Evolutionary conservation across 441 rosid species (phyloP).

Genomic region (Erodium texanum): DNA sequence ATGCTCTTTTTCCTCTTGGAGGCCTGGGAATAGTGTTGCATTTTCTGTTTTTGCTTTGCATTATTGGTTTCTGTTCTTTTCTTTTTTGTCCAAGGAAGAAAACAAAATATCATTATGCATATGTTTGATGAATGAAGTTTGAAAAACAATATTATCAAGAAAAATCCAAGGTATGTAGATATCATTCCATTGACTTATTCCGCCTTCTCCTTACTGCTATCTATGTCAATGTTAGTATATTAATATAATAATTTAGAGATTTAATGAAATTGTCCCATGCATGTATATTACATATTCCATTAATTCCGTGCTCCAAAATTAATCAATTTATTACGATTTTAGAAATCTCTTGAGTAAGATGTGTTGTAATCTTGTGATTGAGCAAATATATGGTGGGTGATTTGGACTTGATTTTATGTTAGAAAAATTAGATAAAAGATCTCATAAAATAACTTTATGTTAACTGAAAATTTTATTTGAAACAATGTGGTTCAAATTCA

Average conservation of each 20-base stretch:
- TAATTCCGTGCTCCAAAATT: too few relatives aligned
- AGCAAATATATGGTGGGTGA: background rate
- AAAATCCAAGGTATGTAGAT: background rate
- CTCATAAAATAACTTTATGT: too few relatives aligned
- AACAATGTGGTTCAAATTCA: background rate
- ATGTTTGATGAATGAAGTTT: background rate
- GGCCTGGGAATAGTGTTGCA: background rate
- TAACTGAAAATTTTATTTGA: too few relatives aligned
- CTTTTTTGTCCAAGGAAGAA: background rate
- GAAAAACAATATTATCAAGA: background rate
- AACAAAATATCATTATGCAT: background rate
- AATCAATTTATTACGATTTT: too few relatives aligned
- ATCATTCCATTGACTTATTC: background rate
- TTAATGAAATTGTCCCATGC: background rate
- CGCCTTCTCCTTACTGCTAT: background rate
- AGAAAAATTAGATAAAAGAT: too few relatives aligned
- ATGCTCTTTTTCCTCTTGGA: background rate
- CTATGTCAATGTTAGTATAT: constrained; percentile 2
- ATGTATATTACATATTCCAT: too few relatives aligned
- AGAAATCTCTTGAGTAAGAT: too few relatives aligned
- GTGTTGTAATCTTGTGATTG: background rate
- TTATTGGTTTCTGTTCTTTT: background rate
- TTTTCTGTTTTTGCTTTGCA: background rate
- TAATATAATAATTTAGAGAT: background rate
- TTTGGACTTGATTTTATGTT: too few relatives aligned